Base-by-base conservation (phyloP, 768 basidiomycete species). In the Phanerodontia chrysosporium region DNA sequence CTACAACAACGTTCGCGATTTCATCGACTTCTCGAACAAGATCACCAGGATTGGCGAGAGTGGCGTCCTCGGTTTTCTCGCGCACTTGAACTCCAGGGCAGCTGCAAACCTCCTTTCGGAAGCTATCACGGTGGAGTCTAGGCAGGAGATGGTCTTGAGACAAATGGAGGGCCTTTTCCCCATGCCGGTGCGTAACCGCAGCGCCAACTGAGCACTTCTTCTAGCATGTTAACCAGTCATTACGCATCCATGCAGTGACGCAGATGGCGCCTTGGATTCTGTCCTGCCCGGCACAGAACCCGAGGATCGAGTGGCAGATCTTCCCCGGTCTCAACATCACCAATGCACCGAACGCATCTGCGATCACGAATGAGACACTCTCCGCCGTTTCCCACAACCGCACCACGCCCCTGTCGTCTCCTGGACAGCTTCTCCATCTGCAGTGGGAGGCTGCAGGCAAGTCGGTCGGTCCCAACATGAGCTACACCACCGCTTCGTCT, bases 101-200 rank as follows among this genome's bases (percentile, higher is more conserved):
- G 64, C 78, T 0, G 84, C 84, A 1, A 70, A 76, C 49, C 69
- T 87, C 14, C 72, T 87, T 21, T 65, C 80, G 9, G 80, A 86
- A 65, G 74, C 78, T 7, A 83, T 89, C 63, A 75, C 83, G 0
- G 83, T 80, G 14, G 84, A 87, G 70, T 79, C 80, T 18, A 73
- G 86, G 12, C 85, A 89, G 70, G 82, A 87, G 72, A 79, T 85
- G 79, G 75, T 79, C 45, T 84, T 87, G 75, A 69, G 85, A 5
- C 85, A 86, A 69, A 78, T 85, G 49, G 75, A 81, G 54, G 84
- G 83, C 0, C 65, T 80, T 21, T 82, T 82, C 73, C 83, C 84
- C 0, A 82, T 84, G 80, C 80, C 83, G 7, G 77, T 75, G 35
- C 45, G 73, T 51, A 10, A n/a, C 25, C 10, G 8, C 7, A 13